Base-by-base conservation (phyloP, 805 yeast species). In the Scheffersomyces stipitis region DNA sequence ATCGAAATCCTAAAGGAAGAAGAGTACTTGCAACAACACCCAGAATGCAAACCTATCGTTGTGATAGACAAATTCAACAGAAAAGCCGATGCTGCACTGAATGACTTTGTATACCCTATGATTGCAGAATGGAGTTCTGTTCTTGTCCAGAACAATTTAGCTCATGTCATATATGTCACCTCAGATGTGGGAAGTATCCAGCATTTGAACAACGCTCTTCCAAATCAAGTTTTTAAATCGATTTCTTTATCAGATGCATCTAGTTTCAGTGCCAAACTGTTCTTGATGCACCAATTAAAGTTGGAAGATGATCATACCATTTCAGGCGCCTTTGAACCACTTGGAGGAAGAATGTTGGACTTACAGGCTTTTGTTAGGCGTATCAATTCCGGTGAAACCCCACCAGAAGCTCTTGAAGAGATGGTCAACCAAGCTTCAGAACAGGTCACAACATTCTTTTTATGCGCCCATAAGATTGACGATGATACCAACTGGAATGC, bases 331-430 rank as follows among this genome's bases (percentile, higher is more conserved):
- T 63, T 90, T 23, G 78, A 67, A 18, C 95, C 96, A 9, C 63
- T 93, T 18, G 99, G 99, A 15, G 99, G 99, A 28, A 79, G 99
- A 44, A 85, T 91, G 90, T 71, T 89, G 30, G 99, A 93, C 58
- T 69, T 93, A 34, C 96, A 93, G 60, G 83, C 91, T 18, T 89
- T 87, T 62, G 84, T 84, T 1, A 76, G 98, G 55, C 83, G 98
- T 34, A 76, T 93, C 13, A 81, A 81, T 49, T 80, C 91, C 1
- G 99, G 99, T 5, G 99, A 93, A 56, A 56, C 76, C 5, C 95
- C 96, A 2, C 51, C 64, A 7, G 83, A 75, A 34, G 97, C 98
- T 0, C 64, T 88, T 30, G 62, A 73, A 2, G 90, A 87, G 46
- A 86, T 93, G 83, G 75, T 88, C 4, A 73, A 71, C 17, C 96